Conservation (phyloP, 148 eudicot genomes). For the Rheum nobile region DNA sequence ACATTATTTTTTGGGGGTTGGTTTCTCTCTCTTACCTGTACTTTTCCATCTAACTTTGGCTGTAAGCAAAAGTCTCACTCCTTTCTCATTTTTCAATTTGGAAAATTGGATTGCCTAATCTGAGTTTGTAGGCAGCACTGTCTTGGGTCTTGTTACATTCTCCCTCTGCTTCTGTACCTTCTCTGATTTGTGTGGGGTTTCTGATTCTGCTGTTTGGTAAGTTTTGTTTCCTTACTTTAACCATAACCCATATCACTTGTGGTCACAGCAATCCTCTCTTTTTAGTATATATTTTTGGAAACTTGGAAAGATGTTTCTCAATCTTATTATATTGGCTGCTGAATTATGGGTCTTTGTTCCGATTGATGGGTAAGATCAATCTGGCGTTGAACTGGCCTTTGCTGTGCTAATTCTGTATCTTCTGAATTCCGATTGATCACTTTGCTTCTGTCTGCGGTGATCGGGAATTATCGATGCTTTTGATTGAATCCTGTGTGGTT, state of each 20-base stretch:
- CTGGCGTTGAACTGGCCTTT: neutral
- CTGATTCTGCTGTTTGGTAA: neutral
- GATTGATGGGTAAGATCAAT: neutral
- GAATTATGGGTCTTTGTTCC: neutral
- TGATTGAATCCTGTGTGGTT: neutral
- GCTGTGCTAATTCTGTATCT: neutral
- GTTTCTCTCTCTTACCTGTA: conserved; percentile 6
- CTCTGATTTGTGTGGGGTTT: neutral
- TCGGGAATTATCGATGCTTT: neutral
- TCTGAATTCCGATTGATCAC: neutral
- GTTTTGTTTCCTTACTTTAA: neutral
- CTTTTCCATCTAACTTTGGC: conserved; percentile 6
- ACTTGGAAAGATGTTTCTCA: neutral
- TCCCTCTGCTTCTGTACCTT: neutral
- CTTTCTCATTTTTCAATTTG: neutral
- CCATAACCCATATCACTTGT: neutral
- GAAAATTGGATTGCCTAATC: conserved; percentile 1
- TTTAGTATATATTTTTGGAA: neutral
- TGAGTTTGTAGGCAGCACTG: neutral
- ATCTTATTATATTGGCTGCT: too few species aligned
- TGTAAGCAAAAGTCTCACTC: conserved; percentile 8
- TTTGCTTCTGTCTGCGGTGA: neutral
- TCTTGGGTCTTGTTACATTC: neutral
- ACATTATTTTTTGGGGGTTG: neutral
- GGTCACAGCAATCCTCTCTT: neutral